phyloP scores from a whole-genome alignment of 345 rosid species.

The Gossypium arboreum region DNA sequence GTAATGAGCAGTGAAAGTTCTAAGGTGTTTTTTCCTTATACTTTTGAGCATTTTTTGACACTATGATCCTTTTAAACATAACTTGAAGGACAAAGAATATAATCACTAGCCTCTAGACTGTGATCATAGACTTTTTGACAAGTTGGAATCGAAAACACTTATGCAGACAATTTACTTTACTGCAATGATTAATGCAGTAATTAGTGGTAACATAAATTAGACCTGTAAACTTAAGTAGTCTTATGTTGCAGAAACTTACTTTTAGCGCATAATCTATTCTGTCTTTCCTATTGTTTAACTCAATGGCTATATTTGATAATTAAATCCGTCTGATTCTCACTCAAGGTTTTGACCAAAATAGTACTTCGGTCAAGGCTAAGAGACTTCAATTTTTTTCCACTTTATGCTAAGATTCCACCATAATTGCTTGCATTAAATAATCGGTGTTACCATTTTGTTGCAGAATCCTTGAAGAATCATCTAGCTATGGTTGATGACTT shows the following conservation, averaged over 20 bases:
- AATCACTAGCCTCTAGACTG: background rate
- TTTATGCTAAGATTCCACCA: background rate
- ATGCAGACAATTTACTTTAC: background rate
- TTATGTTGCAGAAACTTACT: background rate
- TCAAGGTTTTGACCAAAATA: background rate
- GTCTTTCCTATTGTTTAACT: background rate
- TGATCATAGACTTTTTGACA: background rate
- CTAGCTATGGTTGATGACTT: constrained; percentile 27
- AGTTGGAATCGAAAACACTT: background rate
- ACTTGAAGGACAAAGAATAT: background rate
- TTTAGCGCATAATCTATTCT: background rate
- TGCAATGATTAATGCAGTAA: background rate
- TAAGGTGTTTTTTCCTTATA: background rate
- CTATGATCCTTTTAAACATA: no score
- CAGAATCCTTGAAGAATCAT: constrained; percentile 41
- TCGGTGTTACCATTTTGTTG: constrained; percentile 13
- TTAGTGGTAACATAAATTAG: background rate
- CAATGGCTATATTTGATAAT: background rate
- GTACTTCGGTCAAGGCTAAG: background rate
- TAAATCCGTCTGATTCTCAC: background rate
- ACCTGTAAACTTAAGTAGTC: background rate
- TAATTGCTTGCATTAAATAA: background rate
- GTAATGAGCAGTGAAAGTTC: background rate
- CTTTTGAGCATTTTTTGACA: no score
- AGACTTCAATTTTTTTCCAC: background rate